A percentile compares a stretch with the other conserved stretches of the same genome.
Evolutionary conservation across 1,284 basidiomycete genomes (phyloP).

Genomic region (Caloboletus firmus): DNA sequence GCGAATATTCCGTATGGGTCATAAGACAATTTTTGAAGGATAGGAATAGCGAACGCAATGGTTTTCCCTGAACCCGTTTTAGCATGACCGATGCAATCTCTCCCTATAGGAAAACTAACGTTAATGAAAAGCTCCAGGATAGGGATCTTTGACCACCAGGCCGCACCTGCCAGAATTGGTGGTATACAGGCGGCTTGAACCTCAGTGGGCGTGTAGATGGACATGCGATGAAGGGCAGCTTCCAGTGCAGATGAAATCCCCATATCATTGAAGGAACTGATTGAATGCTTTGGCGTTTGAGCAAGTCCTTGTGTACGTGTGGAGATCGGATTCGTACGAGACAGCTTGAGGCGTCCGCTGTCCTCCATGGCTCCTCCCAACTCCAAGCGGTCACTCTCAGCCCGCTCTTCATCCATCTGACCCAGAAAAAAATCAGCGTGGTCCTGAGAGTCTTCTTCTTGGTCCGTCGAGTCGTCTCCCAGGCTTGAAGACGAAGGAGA

Average conservation of each 20-base stretch:
- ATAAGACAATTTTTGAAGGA: constrained; percentile 82
- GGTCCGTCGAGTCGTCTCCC: constrained; percentile 10
- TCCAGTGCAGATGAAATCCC: constrained; percentile 76
- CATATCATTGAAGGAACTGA: constrained; percentile 62
- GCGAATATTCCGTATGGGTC: constrained; percentile 96
- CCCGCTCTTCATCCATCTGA: not conserved
- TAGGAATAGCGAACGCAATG: constrained; percentile 94
- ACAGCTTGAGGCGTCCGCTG: constrained; percentile 16
- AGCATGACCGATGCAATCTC: constrained; percentile 94
- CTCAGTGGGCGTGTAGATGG: constrained; percentile 84
- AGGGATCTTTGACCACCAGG: not conserved
- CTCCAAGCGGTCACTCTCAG: not conserved
- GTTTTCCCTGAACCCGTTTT: constrained; percentile 99
- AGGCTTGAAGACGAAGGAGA: constrained; percentile 6
- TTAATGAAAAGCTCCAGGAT: not conserved
- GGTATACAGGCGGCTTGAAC: constrained; percentile 92
- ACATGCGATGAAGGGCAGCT: constrained; percentile 75
- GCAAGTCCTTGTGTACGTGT: not conserved
- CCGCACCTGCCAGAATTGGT: constrained; percentile 75
- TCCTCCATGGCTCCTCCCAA: constrained; percentile 8
- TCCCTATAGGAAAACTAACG: constrained; percentile 47
- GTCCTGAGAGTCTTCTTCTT: constrained; percentile 4
- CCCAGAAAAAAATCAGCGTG: not conserved
- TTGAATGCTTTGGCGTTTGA: not conserved
- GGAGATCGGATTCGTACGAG: constrained; percentile 3